Evolutionary conservation across 1,284 basidiomycete genomes (phyloP), one percentile per base, ranked within the genome.

Genomic region (Coniferiporia weirii): DNA sequence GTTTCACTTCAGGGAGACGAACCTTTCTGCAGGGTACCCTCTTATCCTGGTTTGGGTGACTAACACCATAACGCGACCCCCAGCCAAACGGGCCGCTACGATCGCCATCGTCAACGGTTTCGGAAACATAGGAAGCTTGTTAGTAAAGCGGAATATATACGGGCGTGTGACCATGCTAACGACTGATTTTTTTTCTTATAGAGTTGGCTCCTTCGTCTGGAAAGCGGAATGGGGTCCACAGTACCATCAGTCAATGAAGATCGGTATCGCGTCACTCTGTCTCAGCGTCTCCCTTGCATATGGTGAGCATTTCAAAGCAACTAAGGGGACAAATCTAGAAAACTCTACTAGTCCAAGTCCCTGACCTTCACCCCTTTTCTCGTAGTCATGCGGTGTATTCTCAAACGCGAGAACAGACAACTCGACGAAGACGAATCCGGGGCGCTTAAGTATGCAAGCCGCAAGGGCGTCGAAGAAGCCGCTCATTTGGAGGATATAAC

Each of bases 11-110:
- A 13, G n/a, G n/a, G 12, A 12, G n/a, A 3, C 3, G 40, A 12
- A 43, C 7, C 2, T 43, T 43, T 27, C 2, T 27, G 27, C 27
- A 61, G 60, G 60, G 7, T 82, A 81, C 66, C 78, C 84, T 1
- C 74, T 87, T 64, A 82, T 78, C 0, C 66, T 82, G 10, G 80
- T 83, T 0, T 89, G 87, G 84, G 81, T 84, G 5, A 78, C 83
- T 0, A 85, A 84, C 62, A 74, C 79, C 0, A 72, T 88, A 57
- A 80, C 85, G 3, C 76, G 85, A 7, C 87, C 85, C 32, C 85
- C 85, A 27, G 80, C 83, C 64, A 82, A 80, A 63, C 73, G 80
- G 19, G 74, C 79, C 4, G 78, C 73, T 0, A 77, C 77, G 0
- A 79, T 82, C 35, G 76, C 69, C 1, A 69, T 75, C 43, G 71